Evolutionary conservation across 371 early-diverging fungal genomes (phyloP), one percentile per base, ranked within the genome.

Genomic region (Rhizopus delemar): DNA sequence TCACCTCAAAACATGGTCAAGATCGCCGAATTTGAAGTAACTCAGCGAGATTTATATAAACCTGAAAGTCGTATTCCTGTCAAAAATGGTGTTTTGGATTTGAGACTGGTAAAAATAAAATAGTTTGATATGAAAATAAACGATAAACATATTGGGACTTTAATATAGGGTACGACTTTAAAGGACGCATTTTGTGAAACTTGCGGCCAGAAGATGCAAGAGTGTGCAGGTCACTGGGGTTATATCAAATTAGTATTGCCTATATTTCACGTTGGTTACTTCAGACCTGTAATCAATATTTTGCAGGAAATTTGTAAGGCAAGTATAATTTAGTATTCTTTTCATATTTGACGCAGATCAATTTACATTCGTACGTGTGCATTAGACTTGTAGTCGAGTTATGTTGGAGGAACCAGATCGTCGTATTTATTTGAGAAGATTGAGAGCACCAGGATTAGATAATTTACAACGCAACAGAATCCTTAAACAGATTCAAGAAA

Each of bases 141-240:
- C 29, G 48, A 41, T 51, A n/a, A 41, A 39, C 15, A 53, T 36
- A 50, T 34, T 9, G 13, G 28, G 41, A 5, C 41, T 22, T 9
- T 12, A 34, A n/a, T 12, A 52, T 76, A 94, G 90, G 97, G 96
- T 55, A 88, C 91, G 5, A 89, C 96, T n/a, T 90, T 91, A 65
- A 97, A 96, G 71, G 70, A 75, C 12, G 83, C 78, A 9, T 70
- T 74, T 2, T 99, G 99, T 81, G 88, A 90, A 41, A 99, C 99
- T 4, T 99, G 99, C 73, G 91, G 90, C 8, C 86, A 92, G 69
- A 82, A 79, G 53, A 80, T 96, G 73, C 82, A 89, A 64, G 94
- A 96, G 52, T 99, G 99, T 78, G 88, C 93, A 46, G 99, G 99
- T 35, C 99, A 99, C 78, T 99, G 93, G 85, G 99, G 99, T 29